phyloP scores from a whole-genome alignment of 495 filamentous ascomycete species.

The Penicillium manginii region DNA sequence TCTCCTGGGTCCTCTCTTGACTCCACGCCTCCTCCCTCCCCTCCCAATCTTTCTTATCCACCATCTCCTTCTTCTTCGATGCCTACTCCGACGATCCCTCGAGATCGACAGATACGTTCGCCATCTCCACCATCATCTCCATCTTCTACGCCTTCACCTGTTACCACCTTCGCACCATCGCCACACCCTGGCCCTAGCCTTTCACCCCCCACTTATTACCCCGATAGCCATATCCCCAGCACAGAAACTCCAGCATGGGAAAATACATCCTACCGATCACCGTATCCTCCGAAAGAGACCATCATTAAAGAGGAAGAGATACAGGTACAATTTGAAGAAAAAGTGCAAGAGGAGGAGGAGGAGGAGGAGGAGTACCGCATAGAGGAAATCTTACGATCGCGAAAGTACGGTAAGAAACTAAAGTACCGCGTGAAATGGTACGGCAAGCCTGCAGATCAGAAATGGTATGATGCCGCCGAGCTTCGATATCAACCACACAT shows the following conservation, averaged over 20 bases:
- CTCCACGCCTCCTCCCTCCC: not conserved
- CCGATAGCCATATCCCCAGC: not conserved
- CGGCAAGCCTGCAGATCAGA: not conserved
- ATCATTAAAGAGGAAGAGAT: not conserved
- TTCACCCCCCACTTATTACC: not conserved
- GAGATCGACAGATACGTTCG: not conserved
- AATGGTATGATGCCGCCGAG: not conserved
- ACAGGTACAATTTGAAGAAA: not conserved
- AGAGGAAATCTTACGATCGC: not conserved
- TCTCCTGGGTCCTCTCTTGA: not conserved
- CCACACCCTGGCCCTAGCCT: not conserved
- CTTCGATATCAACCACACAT: not conserved
- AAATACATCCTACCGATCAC: not conserved
- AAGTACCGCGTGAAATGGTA: not conserved
- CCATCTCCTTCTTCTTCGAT: not conserved
- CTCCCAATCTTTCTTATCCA: not conserved
- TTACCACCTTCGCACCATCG: not conserved
- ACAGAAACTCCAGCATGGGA: too few species aligned
- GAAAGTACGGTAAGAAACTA: not conserved
- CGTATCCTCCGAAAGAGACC: not conserved
- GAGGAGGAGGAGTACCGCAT: not conserved
- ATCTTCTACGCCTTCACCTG: not conserved
- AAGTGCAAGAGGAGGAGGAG: constrained; percentile 1
- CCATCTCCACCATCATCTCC: not conserved
- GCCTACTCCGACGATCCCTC: too few species aligned